phyloP scores from a whole-genome alignment of 2,329 filamentous ascomycete species.

The Hypoxylon sp. region DNA sequence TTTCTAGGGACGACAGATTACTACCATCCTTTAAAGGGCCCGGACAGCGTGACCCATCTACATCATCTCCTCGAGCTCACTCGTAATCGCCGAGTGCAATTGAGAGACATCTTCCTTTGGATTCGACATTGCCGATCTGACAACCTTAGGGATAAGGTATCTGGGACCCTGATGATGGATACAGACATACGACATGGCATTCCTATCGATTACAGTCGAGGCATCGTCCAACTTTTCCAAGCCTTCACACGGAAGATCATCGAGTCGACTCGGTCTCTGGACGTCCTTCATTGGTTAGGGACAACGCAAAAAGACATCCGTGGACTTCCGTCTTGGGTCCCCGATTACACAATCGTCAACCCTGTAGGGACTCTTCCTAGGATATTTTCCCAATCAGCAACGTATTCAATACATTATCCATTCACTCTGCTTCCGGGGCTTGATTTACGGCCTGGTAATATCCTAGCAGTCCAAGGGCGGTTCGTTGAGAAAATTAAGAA shows the following conservation, averaged over 20 bases:
- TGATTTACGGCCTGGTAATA: conserved; percentile 5
- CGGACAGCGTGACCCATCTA: conserved; percentile 24
- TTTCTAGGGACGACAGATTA: conserved; percentile 17
- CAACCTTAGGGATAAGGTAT: conserved; percentile 30
- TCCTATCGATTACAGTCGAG: conserved; percentile 10
- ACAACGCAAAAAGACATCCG: conserved; percentile 5
- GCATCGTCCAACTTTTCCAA: conserved; percentile 9
- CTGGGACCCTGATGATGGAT: conserved; percentile 12
- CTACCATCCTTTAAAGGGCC: conserved; percentile 30
- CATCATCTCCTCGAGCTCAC: conserved; percentile 22
- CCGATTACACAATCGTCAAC: conserved; percentile 29
- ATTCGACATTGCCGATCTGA: conserved; percentile 22
- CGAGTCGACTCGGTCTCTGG: conserved; percentile 14
- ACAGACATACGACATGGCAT: conserved; percentile 1
- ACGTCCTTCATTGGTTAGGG: conserved; percentile 31
- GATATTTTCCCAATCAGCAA: conserved; percentile 11
- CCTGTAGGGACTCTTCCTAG: conserved; percentile 29
- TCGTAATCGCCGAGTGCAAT: background rate
- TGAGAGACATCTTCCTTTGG: conserved; percentile 21
- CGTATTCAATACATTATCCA: conserved; percentile 36
- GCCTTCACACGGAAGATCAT: conserved; percentile 25
- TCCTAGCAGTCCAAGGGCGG: conserved; percentile 15
- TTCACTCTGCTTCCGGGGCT: conserved; percentile 8
- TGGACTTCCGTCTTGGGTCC: conserved; percentile 37
- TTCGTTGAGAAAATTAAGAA: conserved; percentile 21